Conservation (phyloP, 2,329 filamentous ascomycete genomes). For the Neonectria ditissima region DNA sequence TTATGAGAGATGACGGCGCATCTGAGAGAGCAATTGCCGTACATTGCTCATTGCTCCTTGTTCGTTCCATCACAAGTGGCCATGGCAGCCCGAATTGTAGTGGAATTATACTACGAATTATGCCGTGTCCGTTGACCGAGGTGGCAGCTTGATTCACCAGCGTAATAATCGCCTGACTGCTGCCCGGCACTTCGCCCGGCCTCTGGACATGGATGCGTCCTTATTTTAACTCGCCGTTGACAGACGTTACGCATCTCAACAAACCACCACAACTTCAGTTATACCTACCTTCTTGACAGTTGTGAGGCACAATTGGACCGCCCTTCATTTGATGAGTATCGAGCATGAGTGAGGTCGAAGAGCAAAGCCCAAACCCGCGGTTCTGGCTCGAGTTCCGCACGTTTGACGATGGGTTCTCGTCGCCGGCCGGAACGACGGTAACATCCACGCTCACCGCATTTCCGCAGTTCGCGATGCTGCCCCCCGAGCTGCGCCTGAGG, state of each 20-base stretch:
- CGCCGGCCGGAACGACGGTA: slow-evolving; percentile 9
- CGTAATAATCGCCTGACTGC: slow-evolving; percentile 39
- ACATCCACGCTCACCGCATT: slow-evolving; percentile 42
- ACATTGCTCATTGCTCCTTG: neutral
- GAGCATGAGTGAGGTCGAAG: slow-evolving; percentile 40
- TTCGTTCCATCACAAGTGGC: neutral
- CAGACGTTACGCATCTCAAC: slow-evolving; percentile 7
- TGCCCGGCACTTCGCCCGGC: slow-evolving; percentile 5
- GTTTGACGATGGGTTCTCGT: slow-evolving; percentile 55
- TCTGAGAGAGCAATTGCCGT: neutral
- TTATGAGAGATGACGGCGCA: neutral
- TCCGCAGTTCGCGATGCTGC: slow-evolving; percentile 55
- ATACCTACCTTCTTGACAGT: slow-evolving; percentile 2
- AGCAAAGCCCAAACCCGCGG: slow-evolving; percentile 44
- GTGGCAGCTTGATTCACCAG: slow-evolving; percentile 23
- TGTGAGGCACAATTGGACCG: slow-evolving; percentile 15
- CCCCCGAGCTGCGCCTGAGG: slow-evolving; percentile 60
- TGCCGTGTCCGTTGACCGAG: neutral
- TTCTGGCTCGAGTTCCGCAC: slow-evolving; percentile 62
- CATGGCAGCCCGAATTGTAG: neutral
- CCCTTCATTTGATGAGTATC: slow-evolving; percentile 2
- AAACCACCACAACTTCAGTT: slow-evolving; percentile 1
- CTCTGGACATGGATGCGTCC: slow-evolving; percentile 29
- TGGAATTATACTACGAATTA: neutral
- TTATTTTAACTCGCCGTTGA: slow-evolving; percentile 29